phyloP scores from a whole-genome alignment of 371 early-diverging fungal species.

The Rhizopus sp. region DNA sequence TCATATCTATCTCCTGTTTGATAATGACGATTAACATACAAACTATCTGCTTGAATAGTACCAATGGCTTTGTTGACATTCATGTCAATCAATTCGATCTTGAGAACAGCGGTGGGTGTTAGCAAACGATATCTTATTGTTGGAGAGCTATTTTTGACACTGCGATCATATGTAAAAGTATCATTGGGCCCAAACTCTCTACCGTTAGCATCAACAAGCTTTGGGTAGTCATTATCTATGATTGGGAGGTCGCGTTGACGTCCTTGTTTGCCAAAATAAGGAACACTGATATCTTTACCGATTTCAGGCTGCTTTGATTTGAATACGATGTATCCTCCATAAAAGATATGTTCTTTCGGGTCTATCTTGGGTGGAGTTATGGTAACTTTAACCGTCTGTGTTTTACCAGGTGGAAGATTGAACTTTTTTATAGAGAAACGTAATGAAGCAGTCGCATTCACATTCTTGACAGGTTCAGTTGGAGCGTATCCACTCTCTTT shows the following conservation, averaged over 20 bases:
- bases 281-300: constrained; percentile 32
- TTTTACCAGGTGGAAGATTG: constrained; percentile 59
- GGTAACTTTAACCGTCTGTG: constrained; percentile 33
- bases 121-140: constrained; percentile 11
- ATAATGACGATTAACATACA: constrained; percentile 12
- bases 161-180: constrained; percentile 28
- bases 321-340: constrained; percentile 34
- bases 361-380: constrained; percentile 39
- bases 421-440: constrained; percentile 63
- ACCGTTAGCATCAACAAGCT: constrained; percentile 5
- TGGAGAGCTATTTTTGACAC: constrained; percentile 7
- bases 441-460: constrained; percentile 50
- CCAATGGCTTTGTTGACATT: constrained; percentile 6
- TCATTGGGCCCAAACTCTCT: constrained; percentile 17
- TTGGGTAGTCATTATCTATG: constrained; percentile 20
- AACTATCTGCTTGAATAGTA: constrained; percentile 4
- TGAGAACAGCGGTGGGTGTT: constrained; percentile 12
- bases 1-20: background rate
- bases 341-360: constrained; percentile 24
- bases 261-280: constrained; percentile 56
- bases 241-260: constrained; percentile 32
- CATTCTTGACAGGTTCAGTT: constrained; percentile 21
- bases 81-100: constrained; percentile 6
- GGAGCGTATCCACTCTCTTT: constrained; percentile 11
- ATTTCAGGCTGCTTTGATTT: background rate